Evolutionary conservation across 306 rosid species (phyloP).

Genomic region (Carpinus fangiana): DNA sequence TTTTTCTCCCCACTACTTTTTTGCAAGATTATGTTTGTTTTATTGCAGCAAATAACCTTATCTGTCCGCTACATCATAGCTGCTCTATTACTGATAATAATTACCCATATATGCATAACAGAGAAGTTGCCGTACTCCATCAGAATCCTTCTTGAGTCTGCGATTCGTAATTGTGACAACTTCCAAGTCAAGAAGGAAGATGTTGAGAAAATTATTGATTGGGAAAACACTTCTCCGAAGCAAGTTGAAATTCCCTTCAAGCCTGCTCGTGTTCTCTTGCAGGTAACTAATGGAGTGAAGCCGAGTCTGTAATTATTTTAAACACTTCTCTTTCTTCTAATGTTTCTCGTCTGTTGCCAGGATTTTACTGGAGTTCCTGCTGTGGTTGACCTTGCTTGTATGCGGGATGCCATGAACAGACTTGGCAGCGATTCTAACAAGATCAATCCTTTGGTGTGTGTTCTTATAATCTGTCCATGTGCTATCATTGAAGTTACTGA

Average conservation of each 20-base stretch:
- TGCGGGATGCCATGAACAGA: slow-evolving; percentile 96
- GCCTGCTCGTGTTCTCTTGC: slow-evolving; percentile 93
- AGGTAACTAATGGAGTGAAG: slow-evolving; percentile 50
- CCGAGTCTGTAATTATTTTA: neutral
- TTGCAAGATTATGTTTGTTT: neutral
- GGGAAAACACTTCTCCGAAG: slow-evolving; percentile 70
- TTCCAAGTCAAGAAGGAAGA: slow-evolving; percentile 90
- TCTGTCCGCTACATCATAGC: neutral
- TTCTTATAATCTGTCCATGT: slow-evolving; percentile 22
- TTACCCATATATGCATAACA: slow-evolving; percentile 30
- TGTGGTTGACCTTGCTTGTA: slow-evolving; percentile 90
- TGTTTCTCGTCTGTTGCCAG: slow-evolving; percentile 36
- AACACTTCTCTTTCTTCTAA: slow-evolving; percentile 8
- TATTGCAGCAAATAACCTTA: neutral
- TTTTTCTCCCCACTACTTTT: neutral
- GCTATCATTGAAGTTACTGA: slow-evolving; percentile 13
- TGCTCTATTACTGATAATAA: slow-evolving; percentile 11
- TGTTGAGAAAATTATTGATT: slow-evolving; percentile 86
- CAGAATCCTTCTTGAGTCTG: slow-evolving; percentile 71
- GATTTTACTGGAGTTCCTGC: slow-evolving; percentile 96
- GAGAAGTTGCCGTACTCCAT: slow-evolving; percentile 82
- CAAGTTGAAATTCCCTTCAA: slow-evolving; percentile 94
- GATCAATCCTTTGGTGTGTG: slow-evolving; percentile 84
- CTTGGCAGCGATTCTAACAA: slow-evolving; percentile 90
- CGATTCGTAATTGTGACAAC: slow-evolving; percentile 85